A percentile compares a stretch with the other conserved stretches of the same genome.
These are phyloP conservation scores for Leccinum subgranulosum DNA, from an alignment of 768 basidiomycete species.

Conservation along the genomic window DNA sequence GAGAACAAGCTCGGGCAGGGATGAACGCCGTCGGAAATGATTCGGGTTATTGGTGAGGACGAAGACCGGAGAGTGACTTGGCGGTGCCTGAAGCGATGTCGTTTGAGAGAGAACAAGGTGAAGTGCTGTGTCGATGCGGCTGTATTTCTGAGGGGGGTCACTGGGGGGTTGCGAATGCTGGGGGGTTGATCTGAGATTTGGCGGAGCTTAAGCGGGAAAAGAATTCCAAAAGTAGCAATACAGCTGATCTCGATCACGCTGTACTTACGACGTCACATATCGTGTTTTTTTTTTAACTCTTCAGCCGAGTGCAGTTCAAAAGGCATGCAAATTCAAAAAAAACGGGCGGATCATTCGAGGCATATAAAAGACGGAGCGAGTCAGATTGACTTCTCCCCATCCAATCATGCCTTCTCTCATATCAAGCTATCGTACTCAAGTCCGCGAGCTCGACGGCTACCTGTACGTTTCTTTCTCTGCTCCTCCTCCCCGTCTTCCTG, in stretches of 20 bases:
- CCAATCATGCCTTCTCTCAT: conserved; percentile 38
- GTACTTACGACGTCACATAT: conserved; percentile 20
- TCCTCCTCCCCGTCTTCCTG: not conserved
- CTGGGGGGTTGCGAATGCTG: not conserved
- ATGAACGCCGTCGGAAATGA: not conserved
- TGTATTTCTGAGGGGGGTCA: conserved; percentile 8
- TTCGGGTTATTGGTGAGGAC: not conserved
- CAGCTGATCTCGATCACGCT: conserved; percentile 11
- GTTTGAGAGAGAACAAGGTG: not conserved
- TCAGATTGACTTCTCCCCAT: not conserved
- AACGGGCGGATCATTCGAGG: conserved; percentile 18
- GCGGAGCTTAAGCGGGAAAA: conserved; percentile 1
- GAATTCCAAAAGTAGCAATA: not conserved
- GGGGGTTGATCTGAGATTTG: conserved; percentile 14
- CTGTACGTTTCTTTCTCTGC: conserved; percentile 41
- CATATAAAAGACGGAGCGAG: conserved; percentile 6
- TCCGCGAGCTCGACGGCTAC: conserved; percentile 61
- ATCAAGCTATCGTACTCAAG: conserved; percentile 53
- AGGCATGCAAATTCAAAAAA: not conserved
- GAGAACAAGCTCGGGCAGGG: not conserved
- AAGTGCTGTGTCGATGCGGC: not conserved
- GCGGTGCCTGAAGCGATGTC: not conserved
- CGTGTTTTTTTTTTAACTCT: conserved; percentile 3
- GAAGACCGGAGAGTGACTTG: not conserved
- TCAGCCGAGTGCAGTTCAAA: not conserved